Base-by-base conservation (phyloP, 768 basidiomycete genomes). In the Leccinum subtestaceum region DNA sequence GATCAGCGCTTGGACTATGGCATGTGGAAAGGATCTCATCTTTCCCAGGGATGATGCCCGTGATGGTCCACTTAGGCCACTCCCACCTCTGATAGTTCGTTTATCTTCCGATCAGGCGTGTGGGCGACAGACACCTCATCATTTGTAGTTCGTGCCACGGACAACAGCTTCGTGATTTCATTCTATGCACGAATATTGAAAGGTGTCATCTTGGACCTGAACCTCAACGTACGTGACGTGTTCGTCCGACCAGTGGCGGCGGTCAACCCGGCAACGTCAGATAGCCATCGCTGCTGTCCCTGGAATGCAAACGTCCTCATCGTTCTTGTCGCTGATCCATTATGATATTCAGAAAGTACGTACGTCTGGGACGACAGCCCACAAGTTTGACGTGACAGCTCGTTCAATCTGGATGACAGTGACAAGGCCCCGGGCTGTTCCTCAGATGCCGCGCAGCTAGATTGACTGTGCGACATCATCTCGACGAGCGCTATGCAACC, bases 1-100 rank as follows among this genome's bases (percentile, higher is more conserved):
- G 69, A 71, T 70, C 69, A 69, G 57, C 67, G 67, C 51, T 57
- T 54, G 43, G 31, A 45, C 51, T n/a, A 13, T 38, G 23, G 21
- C 19, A 34, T 34, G 52, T 38, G 7, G 25, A 4, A n/a, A 1
- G 51, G 47, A 56, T 62, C 58, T 62, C 43, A 57, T 70, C 60
- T 62, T 40, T 40, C 49, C 46, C 19, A 49, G 55, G 2, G 19
- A 46, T 47, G 25, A 65, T 67, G 29, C 43, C 65, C 61, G 55
- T 47, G 45, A 23, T 50, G 45, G 19, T 38, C 36, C 57, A 34
- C 53, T 21, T 38, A 2, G 15, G 9, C 11, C 32, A 12, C 6
- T 38, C 12, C 10, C 53, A 1, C 23, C 40, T 38, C 8, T n/a
- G 51, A 56, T 61, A 50, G 29, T 51, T 43, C 43, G 13, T 17